Evolutionary conservation across 2,329 filamentous ascomycete genomes (phyloP).

Genomic region (Ophiocordyceps camponoti-rufipedis): DNA sequence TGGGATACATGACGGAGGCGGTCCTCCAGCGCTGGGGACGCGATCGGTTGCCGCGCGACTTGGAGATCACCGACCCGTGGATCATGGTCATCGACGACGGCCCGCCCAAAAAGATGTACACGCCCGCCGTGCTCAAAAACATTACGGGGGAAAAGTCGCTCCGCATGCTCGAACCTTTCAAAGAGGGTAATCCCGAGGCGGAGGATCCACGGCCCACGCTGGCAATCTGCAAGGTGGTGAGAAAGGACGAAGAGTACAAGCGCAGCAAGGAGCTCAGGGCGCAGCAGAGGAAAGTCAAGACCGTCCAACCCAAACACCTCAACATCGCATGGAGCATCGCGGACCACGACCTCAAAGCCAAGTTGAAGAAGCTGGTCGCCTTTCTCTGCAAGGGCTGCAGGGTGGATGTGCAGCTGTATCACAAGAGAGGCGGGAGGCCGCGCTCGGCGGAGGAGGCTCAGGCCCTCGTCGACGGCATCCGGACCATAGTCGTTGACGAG

Average conservation of each 20-base stretch:
- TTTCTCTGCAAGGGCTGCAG: constrained; percentile 60
- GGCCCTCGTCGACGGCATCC: constrained; percentile 28
- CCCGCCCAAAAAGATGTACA: constrained; percentile 19
- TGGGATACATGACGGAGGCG: constrained; percentile 13
- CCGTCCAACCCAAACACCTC: constrained; percentile 47
- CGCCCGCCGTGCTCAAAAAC: constrained; percentile 20
- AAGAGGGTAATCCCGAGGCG: constrained; percentile 10
- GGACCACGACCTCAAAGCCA: constrained; percentile 53
- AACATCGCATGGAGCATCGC: constrained; percentile 84
- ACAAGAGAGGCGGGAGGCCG: constrained; percentile 41
- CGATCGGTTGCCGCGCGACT: constrained; percentile 22
- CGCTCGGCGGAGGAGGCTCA: constrained; percentile 42
- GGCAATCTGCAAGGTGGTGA: constrained; percentile 55
- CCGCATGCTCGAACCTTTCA: constrained; percentile 21
- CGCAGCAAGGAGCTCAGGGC: constrained; percentile 21
- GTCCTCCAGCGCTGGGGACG: constrained; percentile 15
- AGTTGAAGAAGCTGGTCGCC: constrained; percentile 43
- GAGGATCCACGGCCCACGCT: constrained; percentile 7
- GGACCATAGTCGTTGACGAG: constrained; percentile 13
- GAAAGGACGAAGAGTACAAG: constrained; percentile 32
- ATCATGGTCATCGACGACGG: constrained; percentile 23
- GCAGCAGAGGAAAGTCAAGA: constrained; percentile 21
- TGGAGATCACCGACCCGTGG: constrained; percentile 22
- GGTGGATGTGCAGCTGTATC: constrained; percentile 56
- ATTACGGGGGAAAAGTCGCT: constrained; percentile 19